Evolutionary conservation across 495 filamentous ascomycete species (phyloP), one percentile per base, ranked within the genome.

Genomic region (Alectoria sarmentosa): DNA sequence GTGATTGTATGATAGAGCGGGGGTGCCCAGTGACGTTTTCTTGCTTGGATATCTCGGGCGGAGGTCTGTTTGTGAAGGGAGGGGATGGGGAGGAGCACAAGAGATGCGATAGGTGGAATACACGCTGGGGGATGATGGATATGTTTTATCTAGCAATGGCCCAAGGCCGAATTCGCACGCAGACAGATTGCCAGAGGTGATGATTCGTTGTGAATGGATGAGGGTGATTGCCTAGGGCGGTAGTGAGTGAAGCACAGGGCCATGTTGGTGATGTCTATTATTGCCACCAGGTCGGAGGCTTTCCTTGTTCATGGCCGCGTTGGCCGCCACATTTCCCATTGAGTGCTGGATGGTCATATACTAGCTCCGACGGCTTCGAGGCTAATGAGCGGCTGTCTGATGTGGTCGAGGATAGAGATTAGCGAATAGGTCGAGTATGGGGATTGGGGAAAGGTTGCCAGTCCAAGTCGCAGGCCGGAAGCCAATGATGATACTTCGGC

Each of bases 51-150:
- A 32, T 55, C 0, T 30, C 28, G 0, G 26, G 52, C 8, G 30
- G 52, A 34, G 34, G 2, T 55, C 9, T 55, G 52, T 34, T n/a
- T 19, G 52, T 55, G 10, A 30, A 55, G 21, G 28, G 30, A 9
- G 28, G 52, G 3, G 30, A 55, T 55, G 52, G 21, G 21, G 28
- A 3, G n/a, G 19, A 19, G 14, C 15, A 34, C 13, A 55, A 7
- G 17, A 34, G 30, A 34, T 36, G 30, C 15, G 52, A 55, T 55
- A 55, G 52, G 52, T 55, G 52, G 52, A 34, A 55, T 55, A 55
- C 30, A 55, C 30, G 52, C 52, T 55, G 30, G 52, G 52, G 52
- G 17, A 55, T 34, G 30, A 30, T 55, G 14, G 30, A 55, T n/a
- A 55, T n/a, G n/a, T n/a, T n/a, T n/a, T n/a, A n/a, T 55, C 30